phyloP scores from a whole-genome alignment of 2,329 filamentous ascomycete genomes.

The Cladophialophora carrionii region DNA sequence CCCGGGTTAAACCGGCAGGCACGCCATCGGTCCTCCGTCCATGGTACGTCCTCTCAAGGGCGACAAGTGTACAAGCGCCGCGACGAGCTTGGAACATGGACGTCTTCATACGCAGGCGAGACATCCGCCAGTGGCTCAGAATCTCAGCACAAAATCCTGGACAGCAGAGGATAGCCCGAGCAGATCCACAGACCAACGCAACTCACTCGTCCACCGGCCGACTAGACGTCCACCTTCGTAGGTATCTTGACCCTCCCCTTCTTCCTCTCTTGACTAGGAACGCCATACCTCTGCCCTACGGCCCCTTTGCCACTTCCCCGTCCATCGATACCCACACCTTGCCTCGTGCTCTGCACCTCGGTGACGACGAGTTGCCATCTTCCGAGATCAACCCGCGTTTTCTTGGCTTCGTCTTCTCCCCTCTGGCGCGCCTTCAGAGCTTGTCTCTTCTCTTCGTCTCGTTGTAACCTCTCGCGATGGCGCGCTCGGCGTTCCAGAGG shows the following conservation, averaged over 20 bases:
- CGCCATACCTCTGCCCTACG: conserved; percentile 64
- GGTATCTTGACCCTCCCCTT: conserved; percentile 67
- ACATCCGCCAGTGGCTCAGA: neutral
- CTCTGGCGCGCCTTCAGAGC: conserved; percentile 50
- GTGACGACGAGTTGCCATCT: conserved; percentile 65
- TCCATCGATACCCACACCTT: conserved; percentile 60
- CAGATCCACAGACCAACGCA: neutral
- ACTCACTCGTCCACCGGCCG: neutral
- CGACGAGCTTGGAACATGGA: neutral
- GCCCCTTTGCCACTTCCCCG: conserved; percentile 52
- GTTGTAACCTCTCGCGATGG: conserved; percentile 51
- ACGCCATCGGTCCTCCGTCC: neutral
- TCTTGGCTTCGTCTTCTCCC: conserved; percentile 45
- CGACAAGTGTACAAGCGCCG: neutral
- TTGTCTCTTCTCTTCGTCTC: conserved; percentile 48
- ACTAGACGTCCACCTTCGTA: conserved; percentile 58
- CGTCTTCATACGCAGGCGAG: neutral
- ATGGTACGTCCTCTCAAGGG: neutral
- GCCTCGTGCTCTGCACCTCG: conserved; percentile 57
- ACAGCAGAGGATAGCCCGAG: neutral
- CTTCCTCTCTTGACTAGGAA: conserved; percentile 65
- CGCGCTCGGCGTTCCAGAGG: conserved; percentile 45
- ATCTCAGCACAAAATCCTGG: neutral
- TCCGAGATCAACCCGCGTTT: conserved; percentile 46
- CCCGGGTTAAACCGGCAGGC: neutral